Evolutionary conservation across 148 eudicot genomes (phyloP), one percentile per base, ranked within the genome.

Genomic region (Vaccinium darrowii): DNA sequence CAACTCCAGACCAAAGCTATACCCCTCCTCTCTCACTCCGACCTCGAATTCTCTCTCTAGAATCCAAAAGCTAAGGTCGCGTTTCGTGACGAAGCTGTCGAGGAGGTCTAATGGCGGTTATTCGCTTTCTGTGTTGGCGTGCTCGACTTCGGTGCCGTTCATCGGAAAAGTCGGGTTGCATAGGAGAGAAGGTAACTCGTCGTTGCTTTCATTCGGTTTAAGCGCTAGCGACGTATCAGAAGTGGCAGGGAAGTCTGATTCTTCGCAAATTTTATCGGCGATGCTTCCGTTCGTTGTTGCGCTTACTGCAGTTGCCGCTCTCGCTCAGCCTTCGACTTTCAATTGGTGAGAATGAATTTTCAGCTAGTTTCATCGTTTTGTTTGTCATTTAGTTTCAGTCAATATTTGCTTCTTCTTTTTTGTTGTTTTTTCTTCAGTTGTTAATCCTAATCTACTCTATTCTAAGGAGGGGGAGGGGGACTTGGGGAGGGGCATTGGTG

Each of bases 281-380:
- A 27, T 94, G 94, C 93, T 97, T 63, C 99, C 99, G 1, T 92
- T 95, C 86, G 99, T 97, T 16, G 99, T 95, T 13, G 95, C 94
- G 23, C 91, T 92, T 84, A 97, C 99, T 33, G 98, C 98, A 0
- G 83, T 97, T 4, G 93, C 98, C 21, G 98, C 99, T 82, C 92
- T 97, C 5, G 49, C 91, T 51, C 96, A 91, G 80, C 98, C 99
- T 0, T 88, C 94, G 6, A 92, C 98, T 16, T 97, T 95, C 87
- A 94, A 98, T 74, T 97, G 99, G 99, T 96, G 73, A 89, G 87
- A 86, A 6, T 51, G 7, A 36, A 21, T n/a, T 43, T 58, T n/a
- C 53, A 13, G 19, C 13, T 39, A 12, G 39, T 27, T 52, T 9
- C 18, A 1, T 69, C 12, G 12, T 67, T 25, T 3, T 23, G 1